Percentiles rank a stretch among this genome's conserved stretches.
These are phyloP conservation scores for Porogramme epimiltina DNA, from an alignment of 1,284 basidiomycete species.

Conservation along the genomic window DNA sequence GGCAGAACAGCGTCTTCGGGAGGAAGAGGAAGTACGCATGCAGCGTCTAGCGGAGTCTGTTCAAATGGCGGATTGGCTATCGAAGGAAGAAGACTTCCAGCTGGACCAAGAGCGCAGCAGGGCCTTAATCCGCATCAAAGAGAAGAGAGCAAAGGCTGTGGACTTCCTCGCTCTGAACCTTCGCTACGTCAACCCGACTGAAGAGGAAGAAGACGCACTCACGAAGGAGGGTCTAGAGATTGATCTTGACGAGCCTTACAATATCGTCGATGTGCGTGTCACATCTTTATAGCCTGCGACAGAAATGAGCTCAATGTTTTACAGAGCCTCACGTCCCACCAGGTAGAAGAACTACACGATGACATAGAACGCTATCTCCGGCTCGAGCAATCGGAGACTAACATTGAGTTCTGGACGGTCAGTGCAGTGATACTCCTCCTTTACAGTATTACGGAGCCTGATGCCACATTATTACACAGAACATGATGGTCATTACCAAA, in stretches of 20 bases:
- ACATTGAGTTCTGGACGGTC: slow-evolving; percentile 97
- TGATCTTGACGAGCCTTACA: slow-evolving; percentile 97
- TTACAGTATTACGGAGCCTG: too few species aligned
- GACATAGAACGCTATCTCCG: slow-evolving; percentile 93
- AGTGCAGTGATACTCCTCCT: slow-evolving; percentile 32
- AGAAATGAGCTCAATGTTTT: slow-evolving; percentile 23
- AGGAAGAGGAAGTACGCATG: slow-evolving; percentile 91
- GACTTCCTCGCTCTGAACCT: slow-evolving; percentile 94
- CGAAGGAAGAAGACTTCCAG: slow-evolving; percentile 97
- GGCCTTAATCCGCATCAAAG: slow-evolving; percentile 92
- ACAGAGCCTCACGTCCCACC: slow-evolving; percentile 84
- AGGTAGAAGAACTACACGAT: slow-evolving; percentile 91
- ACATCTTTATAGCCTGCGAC: neutral
- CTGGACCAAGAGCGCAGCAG: slow-evolving; percentile 91
- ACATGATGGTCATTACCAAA: slow-evolving; percentile 97
- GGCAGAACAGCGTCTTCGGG: slow-evolving; percentile 82
- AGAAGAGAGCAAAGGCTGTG: slow-evolving; percentile 94
- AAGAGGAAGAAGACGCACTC: slow-evolving; percentile 69
- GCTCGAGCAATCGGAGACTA: slow-evolving; percentile 83
- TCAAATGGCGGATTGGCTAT: slow-evolving; percentile 97
- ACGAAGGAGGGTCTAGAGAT: slow-evolving; percentile 88
- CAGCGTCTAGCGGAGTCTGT: slow-evolving; percentile 89
- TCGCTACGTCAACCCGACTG: slow-evolving; percentile 77
- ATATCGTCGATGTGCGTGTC: slow-evolving; percentile 85
- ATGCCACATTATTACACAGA: too few species aligned